Evolutionary conservation across 345 rosid genomes (phyloP).

Genomic region (Sisymbrium irio): DNA sequence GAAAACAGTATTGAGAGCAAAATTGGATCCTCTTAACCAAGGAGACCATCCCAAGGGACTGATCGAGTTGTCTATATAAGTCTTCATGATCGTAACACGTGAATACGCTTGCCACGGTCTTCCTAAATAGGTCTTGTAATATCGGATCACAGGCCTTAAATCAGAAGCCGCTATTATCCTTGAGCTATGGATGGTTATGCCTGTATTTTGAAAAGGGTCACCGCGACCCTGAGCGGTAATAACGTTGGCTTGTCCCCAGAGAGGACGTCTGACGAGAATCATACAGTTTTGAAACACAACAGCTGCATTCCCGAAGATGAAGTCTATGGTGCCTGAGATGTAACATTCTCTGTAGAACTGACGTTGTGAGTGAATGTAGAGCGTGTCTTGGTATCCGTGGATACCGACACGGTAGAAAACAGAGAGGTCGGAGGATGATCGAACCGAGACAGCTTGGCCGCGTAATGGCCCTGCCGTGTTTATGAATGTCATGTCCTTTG

Average conservation of each 20-base stretch:
- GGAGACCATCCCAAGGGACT: constrained; percentile 69
- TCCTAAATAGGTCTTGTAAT: constrained; percentile 57
- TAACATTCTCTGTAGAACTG: constrained; percentile 77
- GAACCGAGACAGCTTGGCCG: constrained; percentile 85
- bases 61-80: constrained; percentile 45
- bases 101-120: constrained; percentile 80
- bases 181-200: constrained; percentile 66
- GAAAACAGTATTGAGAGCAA: constrained; percentile 63
- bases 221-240: constrained; percentile 78
- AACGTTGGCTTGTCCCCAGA: constrained; percentile 59
- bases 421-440: constrained; percentile 81
- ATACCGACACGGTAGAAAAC: constrained; percentile 76
- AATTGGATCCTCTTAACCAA: constrained; percentile 58
- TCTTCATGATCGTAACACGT: constrained; percentile 51
- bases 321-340: constrained; percentile 79
- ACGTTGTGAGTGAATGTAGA: constrained; percentile 76
- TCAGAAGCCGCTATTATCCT: constrained; percentile 57
- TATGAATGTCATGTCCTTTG: constrained; percentile 68
- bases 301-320: constrained; percentile 88
- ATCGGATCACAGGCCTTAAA: constrained; percentile 45
- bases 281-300: constrained; percentile 72
- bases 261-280: constrained; percentile 56
- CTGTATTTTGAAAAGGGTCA: constrained; percentile 75
- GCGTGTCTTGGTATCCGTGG: constrained; percentile 85
- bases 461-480: constrained; percentile 69